These are phyloP conservation scores for Solanum sparsipilum DNA, from an alignment of 257 asterid genomes.

Conservation along the genomic window DNA sequence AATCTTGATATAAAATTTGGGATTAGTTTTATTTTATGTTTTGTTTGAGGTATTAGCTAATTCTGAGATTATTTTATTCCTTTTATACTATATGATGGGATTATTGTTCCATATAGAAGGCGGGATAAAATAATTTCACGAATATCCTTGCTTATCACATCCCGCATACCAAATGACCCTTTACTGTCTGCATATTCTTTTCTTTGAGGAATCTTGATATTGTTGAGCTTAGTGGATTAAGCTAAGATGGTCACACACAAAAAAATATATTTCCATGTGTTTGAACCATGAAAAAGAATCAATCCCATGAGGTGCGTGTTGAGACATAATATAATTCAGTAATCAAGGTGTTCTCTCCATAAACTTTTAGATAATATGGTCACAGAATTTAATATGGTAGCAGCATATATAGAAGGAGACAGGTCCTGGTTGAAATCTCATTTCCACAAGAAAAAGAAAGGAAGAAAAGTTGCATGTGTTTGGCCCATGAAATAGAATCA, in stretches of 20 bases:
- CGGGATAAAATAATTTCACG: not conserved
- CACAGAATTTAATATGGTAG: not conserved
- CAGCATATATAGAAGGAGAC: not conserved
- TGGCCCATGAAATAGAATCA: not conserved
- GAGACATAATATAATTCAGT: not conserved
- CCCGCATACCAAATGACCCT: not conserved
- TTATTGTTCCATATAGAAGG: not conserved
- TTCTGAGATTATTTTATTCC: not conserved
- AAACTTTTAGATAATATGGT: not conserved
- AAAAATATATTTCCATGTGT: not conserved
- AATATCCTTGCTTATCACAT: not conserved
- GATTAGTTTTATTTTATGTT: too few species aligned
- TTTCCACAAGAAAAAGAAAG: not conserved
- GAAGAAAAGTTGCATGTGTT: not conserved
- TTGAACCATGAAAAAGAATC: not conserved
- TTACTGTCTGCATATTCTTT: not conserved
- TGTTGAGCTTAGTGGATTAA: not conserved
- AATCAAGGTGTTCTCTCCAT: not conserved
- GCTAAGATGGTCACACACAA: not conserved
- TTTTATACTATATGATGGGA: not conserved
- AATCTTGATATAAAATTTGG: not conserved
- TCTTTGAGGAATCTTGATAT: not conserved
- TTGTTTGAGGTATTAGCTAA: not conserved
- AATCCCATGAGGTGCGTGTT: not conserved
- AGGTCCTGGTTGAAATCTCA: not conserved